Percentiles rank a stretch among this genome's conserved stretches.
These are phyloP conservation scores for Desmodesmus armatus DNA, from an alignment of 139 green algal genomes.

Conservation along the genomic window DNA sequence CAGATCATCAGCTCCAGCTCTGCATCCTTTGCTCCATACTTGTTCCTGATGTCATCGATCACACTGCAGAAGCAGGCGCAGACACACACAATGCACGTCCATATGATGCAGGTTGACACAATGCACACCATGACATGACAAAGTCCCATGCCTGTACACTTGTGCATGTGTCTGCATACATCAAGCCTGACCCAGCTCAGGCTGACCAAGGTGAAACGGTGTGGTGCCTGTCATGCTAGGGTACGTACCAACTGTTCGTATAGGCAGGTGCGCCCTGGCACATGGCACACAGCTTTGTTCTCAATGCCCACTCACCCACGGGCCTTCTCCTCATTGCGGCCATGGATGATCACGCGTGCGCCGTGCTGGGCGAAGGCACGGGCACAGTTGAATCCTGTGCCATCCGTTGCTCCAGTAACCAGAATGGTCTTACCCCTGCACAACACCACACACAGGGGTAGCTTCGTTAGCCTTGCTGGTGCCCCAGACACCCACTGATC, in stretches of 20 bases:
- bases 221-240: neutral
- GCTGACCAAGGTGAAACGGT: neutral
- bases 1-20: conserved; percentile 50
- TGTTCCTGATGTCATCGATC: conserved; percentile 37
- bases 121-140: neutral
- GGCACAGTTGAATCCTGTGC: conserved; percentile 41
- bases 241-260: neutral
- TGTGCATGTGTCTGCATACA: no score
- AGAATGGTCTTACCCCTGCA: conserved; percentile 46
- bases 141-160: neutral
- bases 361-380: conserved; percentile 48
- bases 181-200: no score
- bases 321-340: conserved; percentile 51
- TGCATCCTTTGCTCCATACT: conserved; percentile 16
- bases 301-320: neutral
- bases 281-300: neutral
- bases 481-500: neutral
- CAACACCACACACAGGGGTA: neutral
- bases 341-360: conserved; percentile 49
- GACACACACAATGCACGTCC: neutral
- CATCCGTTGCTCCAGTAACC: conserved; percentile 55
- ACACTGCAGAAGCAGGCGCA: conserved; percentile 14
- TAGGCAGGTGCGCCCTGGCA: neutral
- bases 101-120: neutral
- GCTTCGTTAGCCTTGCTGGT: neutral